Conservation (phyloP, 164 flowering plant species). For the Cinnamomum micranthum region DNA sequence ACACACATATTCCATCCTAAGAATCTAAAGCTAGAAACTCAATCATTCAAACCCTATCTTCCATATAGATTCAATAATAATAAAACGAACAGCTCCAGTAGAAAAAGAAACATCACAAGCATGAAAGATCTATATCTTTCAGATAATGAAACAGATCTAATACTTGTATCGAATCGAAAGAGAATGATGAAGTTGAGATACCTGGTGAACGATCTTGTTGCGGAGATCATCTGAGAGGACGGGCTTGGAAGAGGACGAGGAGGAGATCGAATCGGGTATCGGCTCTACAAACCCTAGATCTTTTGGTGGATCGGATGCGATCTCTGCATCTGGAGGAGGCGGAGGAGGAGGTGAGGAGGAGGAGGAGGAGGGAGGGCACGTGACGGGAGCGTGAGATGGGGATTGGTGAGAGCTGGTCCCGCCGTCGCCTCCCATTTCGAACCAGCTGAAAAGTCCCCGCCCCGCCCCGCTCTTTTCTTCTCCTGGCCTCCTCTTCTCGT, state of each 20-base stretch:
- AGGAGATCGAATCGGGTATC: not conserved
- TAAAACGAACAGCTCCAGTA: too few species aligned
- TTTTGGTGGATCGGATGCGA: conserved; percentile 6
- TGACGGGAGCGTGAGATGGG: not conserved
- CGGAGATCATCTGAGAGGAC: conserved; percentile 19
- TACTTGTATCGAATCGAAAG: too few species aligned
- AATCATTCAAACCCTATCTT: too few species aligned
- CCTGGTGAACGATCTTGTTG: conserved; percentile 27
- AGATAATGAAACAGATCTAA: too few species aligned
- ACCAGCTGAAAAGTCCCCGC: too few species aligned
- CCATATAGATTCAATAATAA: too few species aligned
- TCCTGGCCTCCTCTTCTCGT: too few species aligned
- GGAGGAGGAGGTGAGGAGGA: not conserved
- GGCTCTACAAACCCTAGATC: conserved; percentile 10
- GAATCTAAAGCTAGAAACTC: too few species aligned
- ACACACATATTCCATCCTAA: too few species aligned
- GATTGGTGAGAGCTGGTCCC: not conserved
- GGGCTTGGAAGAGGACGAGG: conserved; percentile 5
- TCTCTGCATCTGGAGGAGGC: conserved; percentile 4
- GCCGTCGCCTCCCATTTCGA: not conserved
- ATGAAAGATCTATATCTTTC: too few species aligned
- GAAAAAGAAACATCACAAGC: too few species aligned
- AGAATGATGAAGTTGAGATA: not conserved
- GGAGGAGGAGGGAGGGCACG: not conserved
- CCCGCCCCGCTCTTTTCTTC: too few species aligned